phyloP scores from a whole-genome alignment of 441 rosid species.

The Viola pubescens region DNA sequence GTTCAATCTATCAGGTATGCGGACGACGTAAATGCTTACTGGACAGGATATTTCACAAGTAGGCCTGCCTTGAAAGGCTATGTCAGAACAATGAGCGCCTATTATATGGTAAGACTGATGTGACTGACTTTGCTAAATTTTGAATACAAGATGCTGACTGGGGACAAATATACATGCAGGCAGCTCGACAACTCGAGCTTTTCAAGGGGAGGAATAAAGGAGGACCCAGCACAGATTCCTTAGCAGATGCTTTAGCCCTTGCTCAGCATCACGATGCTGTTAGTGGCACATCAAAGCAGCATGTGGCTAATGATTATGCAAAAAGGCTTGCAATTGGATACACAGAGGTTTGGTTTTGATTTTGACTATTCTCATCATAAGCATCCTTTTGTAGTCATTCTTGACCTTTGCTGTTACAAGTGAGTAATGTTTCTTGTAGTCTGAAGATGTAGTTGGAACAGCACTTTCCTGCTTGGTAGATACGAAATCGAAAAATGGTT shows the following conservation, averaged over 20 bases:
- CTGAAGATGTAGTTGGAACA: conserved; percentile 70
- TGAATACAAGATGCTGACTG: conserved; percentile 14
- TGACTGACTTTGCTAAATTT: conserved; percentile 4
- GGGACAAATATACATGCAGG: conserved; percentile 35
- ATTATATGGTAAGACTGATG: conserved; percentile 62
- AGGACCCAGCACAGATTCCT: conserved; percentile 67
- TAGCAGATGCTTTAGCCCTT: conserved; percentile 86
- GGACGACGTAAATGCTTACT: conserved; percentile 85
- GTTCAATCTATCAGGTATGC: conserved; percentile 58
- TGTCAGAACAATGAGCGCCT: conserved; percentile 89
- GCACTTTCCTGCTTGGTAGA: conserved; percentile 66
- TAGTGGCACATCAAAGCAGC: conserved; percentile 83
- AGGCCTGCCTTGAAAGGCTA: conserved; percentile 90
- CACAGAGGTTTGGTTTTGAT: conserved; percentile 44
- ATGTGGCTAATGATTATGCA: conserved; percentile 91
- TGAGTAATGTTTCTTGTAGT: conserved; percentile 38
- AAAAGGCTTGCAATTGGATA: conserved; percentile 81
- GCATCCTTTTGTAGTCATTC: not conserved
- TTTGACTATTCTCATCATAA: conserved; percentile 1
- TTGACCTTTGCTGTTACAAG: conserved; percentile 1
- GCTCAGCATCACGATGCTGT: conserved; percentile 98
- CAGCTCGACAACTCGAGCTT: conserved; percentile 91
- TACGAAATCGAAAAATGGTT: conserved; percentile 29
- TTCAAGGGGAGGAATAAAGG: conserved; percentile 57
- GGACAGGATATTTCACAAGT: conserved; percentile 98